phyloP scores from a whole-genome alignment of 495 filamentous ascomycete genomes.

The Hypoxylon lenormandii region DNA sequence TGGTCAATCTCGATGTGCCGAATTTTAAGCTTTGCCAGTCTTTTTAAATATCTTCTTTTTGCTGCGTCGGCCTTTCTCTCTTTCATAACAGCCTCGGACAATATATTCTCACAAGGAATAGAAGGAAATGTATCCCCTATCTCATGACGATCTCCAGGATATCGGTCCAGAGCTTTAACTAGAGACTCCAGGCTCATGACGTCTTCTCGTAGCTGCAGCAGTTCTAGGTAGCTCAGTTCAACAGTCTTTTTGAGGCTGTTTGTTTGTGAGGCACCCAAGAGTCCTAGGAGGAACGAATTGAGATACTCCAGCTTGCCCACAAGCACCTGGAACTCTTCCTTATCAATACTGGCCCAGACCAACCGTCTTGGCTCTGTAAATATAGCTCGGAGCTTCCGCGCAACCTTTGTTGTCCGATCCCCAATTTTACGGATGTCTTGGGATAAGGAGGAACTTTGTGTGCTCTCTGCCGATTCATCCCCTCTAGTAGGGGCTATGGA shows the following conservation, averaged over 20 bases:
- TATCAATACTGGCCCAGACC: neutral
- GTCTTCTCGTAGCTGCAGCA: slow-evolving; percentile 10
- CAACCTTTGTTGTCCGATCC: slow-evolving; percentile 1
- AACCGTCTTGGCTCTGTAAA: slow-evolving; percentile 1
- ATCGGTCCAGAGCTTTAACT: slow-evolving; percentile 6
- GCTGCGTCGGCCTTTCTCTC: neutral
- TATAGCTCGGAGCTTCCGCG: slow-evolving; percentile 8
- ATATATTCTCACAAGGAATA: neutral
- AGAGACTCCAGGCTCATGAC: slow-evolving; percentile 4
- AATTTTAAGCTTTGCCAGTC: slow-evolving; percentile 7
- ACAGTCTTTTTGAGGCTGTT: neutral
- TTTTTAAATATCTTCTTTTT: slow-evolving; percentile 8
- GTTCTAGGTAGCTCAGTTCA: neutral
- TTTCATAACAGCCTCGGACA: neutral
- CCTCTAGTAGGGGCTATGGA: neutral
- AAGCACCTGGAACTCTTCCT: neutral
- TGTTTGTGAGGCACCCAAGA: neutral
- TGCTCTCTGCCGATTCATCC: neutral
- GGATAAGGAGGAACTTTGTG: neutral
- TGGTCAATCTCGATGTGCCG: slow-evolving; percentile 14
- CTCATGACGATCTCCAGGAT: neutral
- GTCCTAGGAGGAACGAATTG: neutral
- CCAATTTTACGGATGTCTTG: neutral
- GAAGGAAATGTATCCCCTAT: neutral
- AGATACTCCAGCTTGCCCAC: neutral